A percentile compares a stretch with the other conserved stretches of the same genome.
Conservation (phyloP, 2,329 filamentous ascomycete genomes). For the Triangularia setosa region DNA sequence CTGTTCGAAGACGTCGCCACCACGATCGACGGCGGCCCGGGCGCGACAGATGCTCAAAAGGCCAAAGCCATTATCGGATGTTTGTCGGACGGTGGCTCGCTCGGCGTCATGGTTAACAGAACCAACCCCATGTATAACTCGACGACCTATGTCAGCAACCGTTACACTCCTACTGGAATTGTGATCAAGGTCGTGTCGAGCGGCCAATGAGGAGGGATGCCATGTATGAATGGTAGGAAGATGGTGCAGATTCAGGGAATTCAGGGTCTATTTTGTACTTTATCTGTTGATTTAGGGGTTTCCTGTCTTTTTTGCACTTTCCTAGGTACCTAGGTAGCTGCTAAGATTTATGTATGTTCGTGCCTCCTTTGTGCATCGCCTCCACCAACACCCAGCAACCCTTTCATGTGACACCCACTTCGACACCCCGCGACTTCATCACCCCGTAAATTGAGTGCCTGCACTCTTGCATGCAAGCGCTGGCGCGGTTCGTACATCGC, state of each 20-base stretch:
- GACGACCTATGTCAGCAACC: slow-evolving; percentile 20
- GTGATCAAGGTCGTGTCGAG: slow-evolving; percentile 28
- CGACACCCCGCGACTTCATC: not conserved
- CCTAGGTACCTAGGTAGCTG: not conserved
- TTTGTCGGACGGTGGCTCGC: slow-evolving; percentile 18
- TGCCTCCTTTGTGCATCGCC: not conserved
- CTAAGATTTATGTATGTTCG: not conserved
- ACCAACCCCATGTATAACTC: slow-evolving; percentile 18
- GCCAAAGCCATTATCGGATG: slow-evolving; percentile 12
- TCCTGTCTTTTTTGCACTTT: not conserved
- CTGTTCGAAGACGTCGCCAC: slow-evolving; percentile 16
- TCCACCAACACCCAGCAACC: not conserved
- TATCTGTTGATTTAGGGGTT: not conserved
- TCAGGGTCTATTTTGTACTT: not conserved
- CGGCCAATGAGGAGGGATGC: not conserved
- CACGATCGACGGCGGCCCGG: slow-evolving; percentile 18
- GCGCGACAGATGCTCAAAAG: slow-evolving; percentile 3
- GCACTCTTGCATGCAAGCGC: not conserved
- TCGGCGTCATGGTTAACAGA: slow-evolving; percentile 18
- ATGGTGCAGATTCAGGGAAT: not conserved
- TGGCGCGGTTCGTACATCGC: not conserved
- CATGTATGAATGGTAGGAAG: not conserved
- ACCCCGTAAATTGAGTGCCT: not conserved
- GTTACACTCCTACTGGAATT: slow-evolving; percentile 25
- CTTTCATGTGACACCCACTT: not conserved